Base-by-base conservation (phyloP, 148 eudicot species). In the Pharnaceum exiguum region DNA sequence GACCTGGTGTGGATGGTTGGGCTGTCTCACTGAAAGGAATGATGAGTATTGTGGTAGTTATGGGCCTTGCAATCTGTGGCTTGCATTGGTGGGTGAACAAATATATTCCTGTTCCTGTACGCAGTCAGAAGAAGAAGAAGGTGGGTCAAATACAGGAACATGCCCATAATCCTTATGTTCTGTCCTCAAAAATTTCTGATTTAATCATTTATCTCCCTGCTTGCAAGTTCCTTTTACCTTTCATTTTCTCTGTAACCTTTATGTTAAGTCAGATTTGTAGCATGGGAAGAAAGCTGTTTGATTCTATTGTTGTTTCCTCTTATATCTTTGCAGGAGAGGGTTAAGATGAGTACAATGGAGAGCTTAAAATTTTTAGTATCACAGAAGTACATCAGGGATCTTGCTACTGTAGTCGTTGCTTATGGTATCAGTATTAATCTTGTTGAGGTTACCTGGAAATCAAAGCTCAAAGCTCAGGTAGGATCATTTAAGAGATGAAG, bases 401-500 rank as follows among this genome's bases (percentile, higher is more conserved):
- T 94, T 47, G 99, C 96, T 21, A 86, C 89, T 3, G 55, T 94
- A 67, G 99, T 94, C 39, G 99, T 94, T 29, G 99, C 99, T 30
- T 94, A 94, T 39, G 99, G 99, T 67, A 89, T 94, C 51, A 85
- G 95, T 77, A 89, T 94, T 26, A 89, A 94, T 69, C 95, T 94
- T 33, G 99, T 94, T 10, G 99, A 94, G 81, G 99, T 94, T 60
- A 94, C 99, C 28, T 94, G 99, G 99, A 94, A 94, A 71, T 89
- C 99, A 11, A 94, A 94, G 85, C 99, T 94, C 64, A 94, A 94
- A 75, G 96, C 99, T 63, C 99, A 94, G 96, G 99, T 94, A 58
- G 61, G 26, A 31, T 1, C 5, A 26, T 23, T 5, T 10, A 26
- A 10, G 29, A 46, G 27, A 42, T 62, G 36, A 21, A 23, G 22